Evolutionary conservation across 176 grass and related monocot species (phyloP).

Genomic region (barley (Hordeum vulgare)): MorexV3_pseudomolecules_assembly NC_058520.1:520101958-520102457

Average conservation of each 20-base stretch:
- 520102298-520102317: neutral
- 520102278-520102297: neutral
- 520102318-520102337: neutral
- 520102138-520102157: neutral
- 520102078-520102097: too few species aligned
- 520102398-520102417: conserved; percentile 31
- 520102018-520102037: neutral
- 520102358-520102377: too few species aligned
- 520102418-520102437: conserved; percentile 27
- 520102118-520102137: neutral
- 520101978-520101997: conserved; percentile 32
- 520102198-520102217: neutral
- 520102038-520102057: neutral
- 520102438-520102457: conserved; percentile 52
- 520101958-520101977: conserved; percentile 46
- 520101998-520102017: conserved; percentile 1
- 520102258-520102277: neutral
- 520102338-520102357: neutral
- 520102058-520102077: neutral
- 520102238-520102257: neutral
- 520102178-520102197: neutral
- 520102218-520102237: neutral
- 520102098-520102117: too few species aligned
- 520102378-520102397: neutral
- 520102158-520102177: neutral